A percentile compares a stretch with the other conserved stretches of the same genome.
Evolutionary conservation across 2,329 filamentous ascomycete genomes (phyloP).

Genomic region (Xylariomycetidae sp.): DNA sequence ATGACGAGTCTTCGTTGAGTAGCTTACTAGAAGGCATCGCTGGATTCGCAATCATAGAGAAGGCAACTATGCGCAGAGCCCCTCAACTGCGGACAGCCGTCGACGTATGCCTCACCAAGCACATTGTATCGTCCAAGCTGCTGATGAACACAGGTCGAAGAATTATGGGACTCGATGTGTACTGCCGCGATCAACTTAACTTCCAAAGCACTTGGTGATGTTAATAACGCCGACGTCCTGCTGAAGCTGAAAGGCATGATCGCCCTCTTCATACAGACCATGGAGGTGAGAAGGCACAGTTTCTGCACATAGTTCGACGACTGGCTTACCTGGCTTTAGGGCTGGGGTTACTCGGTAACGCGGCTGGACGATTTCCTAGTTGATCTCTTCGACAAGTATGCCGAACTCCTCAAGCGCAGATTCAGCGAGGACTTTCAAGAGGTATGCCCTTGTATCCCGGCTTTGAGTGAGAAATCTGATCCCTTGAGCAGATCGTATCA

Average conservation of each 20-base stretch:
- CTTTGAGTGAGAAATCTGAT: constrained; percentile 9
- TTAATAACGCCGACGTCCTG: constrained; percentile 84
- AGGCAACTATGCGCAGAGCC: constrained; percentile 82
- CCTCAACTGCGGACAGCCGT: constrained; percentile 76
- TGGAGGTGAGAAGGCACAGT: no score
- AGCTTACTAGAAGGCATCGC: constrained; percentile 89
- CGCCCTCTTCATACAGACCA: constrained; percentile 93
- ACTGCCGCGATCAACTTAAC: constrained; percentile 80
- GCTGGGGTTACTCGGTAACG: constrained; percentile 83
- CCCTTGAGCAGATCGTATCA: constrained; percentile 55
- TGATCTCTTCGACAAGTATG: constrained; percentile 90
- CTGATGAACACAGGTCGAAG: constrained; percentile 72
- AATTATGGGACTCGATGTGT: constrained; percentile 98
- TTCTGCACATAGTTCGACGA: no score
- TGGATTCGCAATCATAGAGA: constrained; percentile 94
- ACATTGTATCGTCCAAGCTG: no score
- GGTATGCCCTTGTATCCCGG: constrained; percentile 35
- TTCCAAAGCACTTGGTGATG: constrained; percentile 67
- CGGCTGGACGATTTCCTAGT: constrained; percentile 80
- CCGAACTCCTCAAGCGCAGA: constrained; percentile 79
- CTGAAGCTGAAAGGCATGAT: constrained; percentile 94
- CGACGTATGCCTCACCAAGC: constrained; percentile 59
- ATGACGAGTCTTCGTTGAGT: constrained; percentile 82
- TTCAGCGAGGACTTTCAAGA: constrained; percentile 97
- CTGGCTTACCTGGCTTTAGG: no score